Evolutionary conservation across 2,329 filamentous ascomycete species (phyloP), one percentile per base, ranked within the genome.

Genomic region (Penicillium crustosum): DNA sequence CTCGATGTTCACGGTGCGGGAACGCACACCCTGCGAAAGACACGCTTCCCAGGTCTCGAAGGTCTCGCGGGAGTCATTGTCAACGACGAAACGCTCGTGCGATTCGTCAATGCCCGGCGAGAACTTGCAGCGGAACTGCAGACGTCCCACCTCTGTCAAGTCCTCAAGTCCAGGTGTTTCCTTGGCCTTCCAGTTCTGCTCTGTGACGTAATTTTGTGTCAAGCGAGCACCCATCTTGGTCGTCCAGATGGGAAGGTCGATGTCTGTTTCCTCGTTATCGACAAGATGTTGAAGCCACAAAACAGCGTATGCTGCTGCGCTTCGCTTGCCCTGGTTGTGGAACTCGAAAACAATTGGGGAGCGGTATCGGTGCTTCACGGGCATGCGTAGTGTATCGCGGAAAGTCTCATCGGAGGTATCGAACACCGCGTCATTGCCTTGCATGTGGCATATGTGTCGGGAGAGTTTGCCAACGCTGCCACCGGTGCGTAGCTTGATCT

Each of bases 31-130:
- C 73, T 97, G 93, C 0, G 91, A 86, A 41, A 89, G 85, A 72
- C 93, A 97, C 0, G 92, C 90, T 74, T 97, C 92, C 91, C 93
- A 97, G 0, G 89, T 90, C 77, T 97, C 93, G 63, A 91, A 96
- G 0, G 93, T 97, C 79, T 97, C 94, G 33, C 93, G 88, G 1
- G 89, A 88, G 71, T 96, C 87, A 68, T 96, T 96, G 73, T 95
- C 90, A 48, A 86, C 84, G 23, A 96, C 87, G 66, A 96, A 97
- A 1, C 81, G 82, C 63, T 90, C 83, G 71, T 97, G 94, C 19
- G 91, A 89, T 53, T 90, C 86, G 71, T 97, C 93, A 49, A 91
- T 96, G 15, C 93, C 93, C 0, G 93, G 87, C 63, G 94, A 95
- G 80, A 97, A 97, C 13, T 87, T 83, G 12, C 86, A 90, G 2